Evolutionary conservation across 225 moss, liverwort and hornwort genomes (phyloP).

Genomic region (Polytrichum formosum): DNA sequence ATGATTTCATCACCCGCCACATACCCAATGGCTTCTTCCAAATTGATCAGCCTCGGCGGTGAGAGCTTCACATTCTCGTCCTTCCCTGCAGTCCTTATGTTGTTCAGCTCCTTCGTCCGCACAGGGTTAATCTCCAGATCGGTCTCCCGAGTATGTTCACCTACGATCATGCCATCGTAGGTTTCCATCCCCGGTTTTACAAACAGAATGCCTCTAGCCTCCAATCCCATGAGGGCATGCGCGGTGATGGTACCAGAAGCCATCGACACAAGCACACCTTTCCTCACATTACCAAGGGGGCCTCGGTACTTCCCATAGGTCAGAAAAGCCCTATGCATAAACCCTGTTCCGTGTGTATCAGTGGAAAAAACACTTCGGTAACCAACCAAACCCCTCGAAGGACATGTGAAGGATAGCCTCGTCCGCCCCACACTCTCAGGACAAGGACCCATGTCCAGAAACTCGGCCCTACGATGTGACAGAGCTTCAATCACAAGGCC

Average conservation of each 20-base stretch:
- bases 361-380: conserved; percentile 93
- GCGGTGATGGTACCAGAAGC: conserved; percentile 76
- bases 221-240: conserved; percentile 84
- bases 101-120: conserved; percentile 71
- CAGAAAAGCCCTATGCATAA: conserved; percentile 90
- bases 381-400: conserved; percentile 96
- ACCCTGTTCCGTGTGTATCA: conserved; percentile 92
- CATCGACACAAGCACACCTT: conserved; percentile 96
- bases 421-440: conserved; percentile 89
- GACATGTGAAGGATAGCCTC: conserved; percentile 77
- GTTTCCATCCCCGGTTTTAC: conserved; percentile 97
- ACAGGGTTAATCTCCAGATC: conserved; percentile 62
- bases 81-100: conserved; percentile 86
- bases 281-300: conserved; percentile 88
- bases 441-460: conserved; percentile 95
- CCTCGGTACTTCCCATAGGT: conserved; percentile 85
- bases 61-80: conserved; percentile 94
- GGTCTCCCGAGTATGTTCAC: conserved; percentile 90
- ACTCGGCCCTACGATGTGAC: conserved; percentile 90
- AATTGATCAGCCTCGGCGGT: conserved; percentile 76
- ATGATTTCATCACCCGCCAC: conserved; percentile 87
- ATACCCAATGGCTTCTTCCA: conserved; percentile 98
- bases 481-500: conserved; percentile 91
- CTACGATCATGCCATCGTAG: conserved; percentile 96
- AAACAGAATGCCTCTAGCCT: conserved; percentile 90